Percentiles rank a stretch among this genome's conserved stretches.
phyloP scores from a whole-genome alignment of 495 filamentous ascomycete species.

The Penicillium waksmanii region DNA sequence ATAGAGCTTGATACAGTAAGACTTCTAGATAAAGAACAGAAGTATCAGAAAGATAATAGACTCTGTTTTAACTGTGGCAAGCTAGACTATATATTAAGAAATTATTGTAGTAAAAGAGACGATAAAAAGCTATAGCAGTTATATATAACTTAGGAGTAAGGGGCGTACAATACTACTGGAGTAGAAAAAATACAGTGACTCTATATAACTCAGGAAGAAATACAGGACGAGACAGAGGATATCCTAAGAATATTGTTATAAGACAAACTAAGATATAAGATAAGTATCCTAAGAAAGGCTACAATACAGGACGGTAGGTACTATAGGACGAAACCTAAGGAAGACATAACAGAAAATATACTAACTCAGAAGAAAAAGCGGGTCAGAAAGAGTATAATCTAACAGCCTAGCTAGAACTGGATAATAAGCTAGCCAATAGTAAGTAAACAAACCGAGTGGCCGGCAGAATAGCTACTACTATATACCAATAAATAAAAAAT shows the following conservation, averaged over 20 bases:
- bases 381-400: no score
- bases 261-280: not conserved
- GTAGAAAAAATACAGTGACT: not conserved
- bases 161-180: not conserved
- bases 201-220: not conserved
- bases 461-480: not conserved
- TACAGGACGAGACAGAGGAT: not conserved
- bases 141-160: not conserved
- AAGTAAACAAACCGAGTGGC: not conserved
- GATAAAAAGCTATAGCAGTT: not conserved
- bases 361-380: no score
- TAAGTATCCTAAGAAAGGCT: no score
- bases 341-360: no score
- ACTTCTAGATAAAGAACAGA: constrained; percentile 2
- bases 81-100: not conserved
- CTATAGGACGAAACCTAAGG: no score
- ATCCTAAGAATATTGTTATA: no score
- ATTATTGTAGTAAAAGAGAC: not conserved
- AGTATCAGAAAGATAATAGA: not conserved
- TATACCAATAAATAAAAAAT: no score
- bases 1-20: constrained; percentile 3
- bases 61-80: not conserved
- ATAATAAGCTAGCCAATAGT: no score
- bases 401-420: no score
- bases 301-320: no score